Base-by-base conservation (phyloP, 2,329 filamentous ascomycete species). In the Delphinella strobiligena region DNA sequence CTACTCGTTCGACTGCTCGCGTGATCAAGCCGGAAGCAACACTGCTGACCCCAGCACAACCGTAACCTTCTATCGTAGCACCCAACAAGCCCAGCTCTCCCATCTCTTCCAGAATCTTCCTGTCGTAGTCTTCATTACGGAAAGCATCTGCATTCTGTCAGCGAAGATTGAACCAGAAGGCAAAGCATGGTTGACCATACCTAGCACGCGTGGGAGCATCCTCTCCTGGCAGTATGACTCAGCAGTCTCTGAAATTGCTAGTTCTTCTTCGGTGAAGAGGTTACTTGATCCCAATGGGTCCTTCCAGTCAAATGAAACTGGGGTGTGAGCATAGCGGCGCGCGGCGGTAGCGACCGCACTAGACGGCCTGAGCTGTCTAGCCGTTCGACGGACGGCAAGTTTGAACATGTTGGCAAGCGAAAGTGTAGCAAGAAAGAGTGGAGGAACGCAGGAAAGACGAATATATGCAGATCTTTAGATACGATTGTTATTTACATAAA, bases 141-240 rank as follows among this genome's bases (percentile, higher is more conserved):
- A 88, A 93, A 44, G 84, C 82, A 62, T 89, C 85, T 89, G 45
- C 31, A 42, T 17, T 3, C 11, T 17, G 33, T 47, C 16, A 45
- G 38, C 35, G 30, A 31, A 31, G 34, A 37, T 45, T 33, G 29
- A n/a, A 18, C 12, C 5, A 4, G 4, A 31, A 3, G 10, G 9
- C 19, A 27, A 9, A 38, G 5, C 47, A 31, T 35, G 18, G 32
- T 44, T 44, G 29, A 32, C 22, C 46, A 49, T 70, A 94, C 88
- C 80, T 44, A 95, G 70, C 37, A 98, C 82, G 47, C 89, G 72
- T 37, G 91, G 91, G 31, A 83, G 67, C 65, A 98, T 70, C 44
- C 76, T 75, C 59, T 96, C 88, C 61, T 96, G 89, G 58, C 88
- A 96, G 56, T 96, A 98, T 45, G 84, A 75, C 61, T 93, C 83